Conservation (phyloP, 225 moss, liverwort and hornwort species). For the Marchantia paleacea region DNA sequence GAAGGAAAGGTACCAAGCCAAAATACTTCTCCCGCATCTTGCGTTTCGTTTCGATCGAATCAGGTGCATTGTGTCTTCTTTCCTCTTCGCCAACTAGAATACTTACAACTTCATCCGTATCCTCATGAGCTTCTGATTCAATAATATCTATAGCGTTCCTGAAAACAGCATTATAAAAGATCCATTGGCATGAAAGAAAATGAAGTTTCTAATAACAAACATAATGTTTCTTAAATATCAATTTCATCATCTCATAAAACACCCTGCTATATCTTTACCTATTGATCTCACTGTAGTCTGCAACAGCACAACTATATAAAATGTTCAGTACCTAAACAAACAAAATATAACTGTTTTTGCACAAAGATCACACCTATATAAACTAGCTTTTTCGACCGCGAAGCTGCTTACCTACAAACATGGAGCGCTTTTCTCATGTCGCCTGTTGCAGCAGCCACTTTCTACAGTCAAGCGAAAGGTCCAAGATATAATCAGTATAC, state of each 20-base stretch:
- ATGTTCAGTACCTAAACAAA: too few relatives aligned
- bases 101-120: slow-evolving; percentile 23
- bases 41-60: neutral
- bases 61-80: slow-evolving; percentile 23
- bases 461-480: slow-evolving; percentile 36
- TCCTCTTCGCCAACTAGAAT: slow-evolving; percentile 26
- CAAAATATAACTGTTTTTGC: too few relatives aligned
- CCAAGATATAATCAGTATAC: neutral
- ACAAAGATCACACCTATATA: neutral
- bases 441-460: slow-evolving; percentile 88
- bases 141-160: slow-evolving; percentile 72
- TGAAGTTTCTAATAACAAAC: too few relatives aligned
- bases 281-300: too few relatives aligned
- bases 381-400: neutral
- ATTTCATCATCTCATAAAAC: too few relatives aligned
- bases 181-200: neutral
- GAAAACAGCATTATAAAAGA: neutral
- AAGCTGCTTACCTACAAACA: slow-evolving; percentile 67
- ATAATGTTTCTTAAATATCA: too few relatives aligned
- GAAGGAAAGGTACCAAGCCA: slow-evolving; percentile 12
- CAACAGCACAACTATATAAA: too few relatives aligned
- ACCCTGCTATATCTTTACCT: too few relatives aligned
- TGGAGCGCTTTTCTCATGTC: slow-evolving; percentile 96
- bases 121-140: slow-evolving; percentile 57
- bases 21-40: slow-evolving; percentile 2